Base-by-base conservation (phyloP, 495 filamentous ascomycete species). In the Beverwykella pulmonaria region DNA sequence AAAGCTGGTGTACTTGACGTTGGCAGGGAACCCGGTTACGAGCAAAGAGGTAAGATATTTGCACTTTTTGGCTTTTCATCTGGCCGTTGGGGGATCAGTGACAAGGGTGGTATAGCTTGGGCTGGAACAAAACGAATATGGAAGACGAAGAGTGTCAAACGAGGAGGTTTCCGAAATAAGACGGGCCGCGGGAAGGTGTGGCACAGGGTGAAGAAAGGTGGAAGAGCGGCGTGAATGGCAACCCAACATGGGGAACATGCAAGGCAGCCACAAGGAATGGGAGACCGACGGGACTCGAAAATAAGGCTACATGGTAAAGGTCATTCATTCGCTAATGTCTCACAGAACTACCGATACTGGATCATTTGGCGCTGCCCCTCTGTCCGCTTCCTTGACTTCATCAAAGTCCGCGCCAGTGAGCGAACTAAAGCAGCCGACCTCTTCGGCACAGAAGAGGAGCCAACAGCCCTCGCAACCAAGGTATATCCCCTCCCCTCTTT, bases 381-480 rank as follows among this genome's bases (percentile, higher is more conserved):
- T 22, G 85, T 99, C 25, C 89, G 93, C 36, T 97, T 97, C 80
- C 82, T 99, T 49, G 95, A 99, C 79, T 97, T 92, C 76, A 84
- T 86, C 58, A 95, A 94, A 78, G 91, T 98, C 30, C 95, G 91
- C 74, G 85, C 93, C 52, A 86, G 80, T 1, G 95, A 99, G 81
- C 88, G 93, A 19, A 75, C 82, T 52, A 82, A 84, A 65, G 92
- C 93, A 2, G 90, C 92, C 0, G 86, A 88, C 15, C 82, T 97
- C 93, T 36, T 86, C 86, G 30, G 48, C 12, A 23, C 48, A 7
- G 22, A 7, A 7, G 48, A 23, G 9, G 48, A 50, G 48, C 19
- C 48, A 1, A 50, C 48, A 7, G 48, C 4, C 19, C 48, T 50
- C 19, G 48, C 48, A 90, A 93, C 75, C 84, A 84, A 67, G 29